Conservation (phyloP, 371 early-diverging fungal genomes). For the Saksenaea vasiformis region DNA sequence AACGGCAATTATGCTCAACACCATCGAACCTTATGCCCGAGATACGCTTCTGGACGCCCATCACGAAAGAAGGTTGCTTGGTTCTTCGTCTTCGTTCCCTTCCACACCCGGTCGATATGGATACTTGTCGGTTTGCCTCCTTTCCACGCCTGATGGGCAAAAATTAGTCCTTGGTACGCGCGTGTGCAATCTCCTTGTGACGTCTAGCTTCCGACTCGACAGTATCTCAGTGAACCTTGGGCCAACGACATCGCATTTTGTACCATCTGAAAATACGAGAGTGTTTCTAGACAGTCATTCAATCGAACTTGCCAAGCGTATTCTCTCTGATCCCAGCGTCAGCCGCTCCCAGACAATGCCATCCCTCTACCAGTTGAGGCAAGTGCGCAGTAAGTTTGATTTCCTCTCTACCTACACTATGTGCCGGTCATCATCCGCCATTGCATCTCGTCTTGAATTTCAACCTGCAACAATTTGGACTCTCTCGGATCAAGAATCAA, state of each 20-base stretch:
- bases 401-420: conserved; percentile 5
- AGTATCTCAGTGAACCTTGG: no score
- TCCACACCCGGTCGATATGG: no score
- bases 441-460: neutral
- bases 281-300: conserved; percentile 6
- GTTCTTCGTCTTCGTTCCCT: conserved; percentile 8
- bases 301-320: neutral
- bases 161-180: no score
- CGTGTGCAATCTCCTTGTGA: no score
- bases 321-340: conserved; percentile 1
- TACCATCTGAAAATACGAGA: conserved; percentile 7
- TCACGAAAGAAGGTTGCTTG: conserved; percentile 14
- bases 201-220: no score
- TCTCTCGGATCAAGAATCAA: conserved; percentile 1
- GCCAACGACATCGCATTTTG: conserved; percentile 6
- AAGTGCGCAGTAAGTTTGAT: conserved; percentile 5
- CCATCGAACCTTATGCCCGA: conserved; percentile 19
- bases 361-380: conserved; percentile 3
- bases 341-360: conserved; percentile 1
- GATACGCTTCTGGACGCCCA: conserved; percentile 19
- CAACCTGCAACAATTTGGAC: conserved; percentile 7
- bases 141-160: no score
- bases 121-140: no score
- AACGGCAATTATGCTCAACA: conserved; percentile 19
- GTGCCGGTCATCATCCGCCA: conserved; percentile 8